Percentiles rank a stretch among this genome's conserved stretches.
phyloP scores from a whole-genome alignment of 495 filamentous ascomycete species.

The Hypoxylon rickii region DNA sequence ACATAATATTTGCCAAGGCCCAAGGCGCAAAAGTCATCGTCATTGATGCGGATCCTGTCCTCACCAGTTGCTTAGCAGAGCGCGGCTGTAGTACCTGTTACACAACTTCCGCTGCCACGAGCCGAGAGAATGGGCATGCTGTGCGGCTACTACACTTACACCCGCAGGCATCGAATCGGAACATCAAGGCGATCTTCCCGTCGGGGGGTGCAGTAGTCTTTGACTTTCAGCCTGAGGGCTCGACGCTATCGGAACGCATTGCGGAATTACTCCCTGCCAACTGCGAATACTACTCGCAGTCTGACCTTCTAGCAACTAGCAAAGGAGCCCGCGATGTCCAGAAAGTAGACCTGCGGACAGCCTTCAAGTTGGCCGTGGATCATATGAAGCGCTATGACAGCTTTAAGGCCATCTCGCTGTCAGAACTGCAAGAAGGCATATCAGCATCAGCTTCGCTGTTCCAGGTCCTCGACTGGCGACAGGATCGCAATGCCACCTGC shows the following conservation, averaged over 20 bases:
- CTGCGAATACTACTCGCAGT: constrained; percentile 29
- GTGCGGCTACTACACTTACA: too few species aligned
- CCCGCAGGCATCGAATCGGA: constrained; percentile 22
- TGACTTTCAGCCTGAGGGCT: constrained; percentile 34
- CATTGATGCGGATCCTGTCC: constrained; percentile 41
- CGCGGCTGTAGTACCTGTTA: constrained; percentile 13
- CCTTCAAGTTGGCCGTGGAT: constrained; percentile 5
- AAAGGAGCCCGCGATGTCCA: too few species aligned
- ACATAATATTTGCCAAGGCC: constrained; percentile 18
- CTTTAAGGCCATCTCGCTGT: constrained; percentile 18
- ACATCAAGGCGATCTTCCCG: constrained; percentile 37
- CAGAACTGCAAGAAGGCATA: constrained; percentile 25
- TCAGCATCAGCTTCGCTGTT: constrained; percentile 16
- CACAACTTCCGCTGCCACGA: constrained; percentile 7
- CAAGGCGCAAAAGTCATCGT: constrained; percentile 29
- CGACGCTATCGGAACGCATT: constrained; percentile 35
- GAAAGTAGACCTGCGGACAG: constrained; percentile 27
- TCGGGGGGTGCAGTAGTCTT: constrained; percentile 29
- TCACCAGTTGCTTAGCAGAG: constrained; percentile 36
- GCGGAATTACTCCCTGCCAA: constrained; percentile 20
- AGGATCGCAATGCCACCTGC: constrained; percentile 30
- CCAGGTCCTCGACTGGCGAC: constrained; percentile 46
- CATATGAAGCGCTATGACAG: background rate
- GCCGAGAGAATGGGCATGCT: too few species aligned
- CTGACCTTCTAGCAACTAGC: constrained; percentile 2